phyloP scores from a whole-genome alignment of 73 alveolate genomes.

The Diophrys appendiculata region DNA sequence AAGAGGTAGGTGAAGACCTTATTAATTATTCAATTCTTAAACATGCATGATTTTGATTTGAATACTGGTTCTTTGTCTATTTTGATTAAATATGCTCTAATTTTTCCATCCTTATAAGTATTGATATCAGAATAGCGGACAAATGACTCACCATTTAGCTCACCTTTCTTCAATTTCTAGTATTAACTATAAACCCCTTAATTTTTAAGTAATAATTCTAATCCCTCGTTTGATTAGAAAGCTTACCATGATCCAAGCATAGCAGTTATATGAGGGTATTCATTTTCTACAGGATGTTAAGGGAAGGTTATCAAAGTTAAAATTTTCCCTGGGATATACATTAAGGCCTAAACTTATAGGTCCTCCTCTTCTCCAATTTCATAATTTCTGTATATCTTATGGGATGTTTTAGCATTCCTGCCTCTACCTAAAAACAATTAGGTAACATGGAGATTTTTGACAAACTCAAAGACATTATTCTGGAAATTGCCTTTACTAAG shows the following conservation, averaged over 20 bases:
- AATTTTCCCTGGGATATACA: constrained; percentile 16
- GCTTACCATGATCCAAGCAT: constrained; percentile 23
- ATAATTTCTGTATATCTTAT: neutral
- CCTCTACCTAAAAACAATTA: neutral
- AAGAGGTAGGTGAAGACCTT: too few species aligned
- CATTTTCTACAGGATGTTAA: constrained; percentile 13
- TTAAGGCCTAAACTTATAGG: neutral
- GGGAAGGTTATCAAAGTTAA: constrained; percentile 10
- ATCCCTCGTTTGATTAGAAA: neutral
- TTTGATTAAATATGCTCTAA: too few species aligned
- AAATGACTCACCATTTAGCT: neutral
- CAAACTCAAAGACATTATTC: neutral
- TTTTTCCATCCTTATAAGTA: too few species aligned
- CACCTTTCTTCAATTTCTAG: neutral
- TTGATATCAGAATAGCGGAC: too few species aligned
- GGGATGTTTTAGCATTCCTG: neutral
- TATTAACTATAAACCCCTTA: neutral
- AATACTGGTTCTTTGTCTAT: too few species aligned
- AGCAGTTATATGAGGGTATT: constrained; percentile 38
- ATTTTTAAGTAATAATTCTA: neutral
- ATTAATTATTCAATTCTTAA: too few species aligned
- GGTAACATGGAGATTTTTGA: neutral
- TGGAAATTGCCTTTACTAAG: neutral
- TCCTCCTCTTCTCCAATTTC: neutral
- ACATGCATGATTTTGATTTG: too few species aligned